Base-by-base conservation (phyloP, 352 stramenopile genomes). In the Globisporangium parvum region DNA sequence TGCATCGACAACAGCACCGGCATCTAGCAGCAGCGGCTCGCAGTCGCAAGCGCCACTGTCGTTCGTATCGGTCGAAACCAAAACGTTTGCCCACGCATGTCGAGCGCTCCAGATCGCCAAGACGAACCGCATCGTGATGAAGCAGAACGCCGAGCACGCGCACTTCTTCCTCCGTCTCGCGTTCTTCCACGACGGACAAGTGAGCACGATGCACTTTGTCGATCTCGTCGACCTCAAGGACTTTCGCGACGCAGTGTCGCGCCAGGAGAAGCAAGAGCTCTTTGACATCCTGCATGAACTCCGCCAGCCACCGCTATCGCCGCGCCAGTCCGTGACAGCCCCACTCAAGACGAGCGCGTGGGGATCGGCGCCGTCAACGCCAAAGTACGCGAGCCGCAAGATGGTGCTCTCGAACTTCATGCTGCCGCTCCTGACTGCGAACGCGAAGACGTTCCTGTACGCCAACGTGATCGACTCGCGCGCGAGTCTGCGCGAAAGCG, bases 101-200 rank as follows among this genome's bases (percentile, higher is more conserved):
- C 62, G 70, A 8, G 81, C 84, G 33, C 53, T 90, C 17, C 80
- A 90, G 31, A 82, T 58, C 6, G 77, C 80, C 21, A 90, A 90
- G 60, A 88, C 80, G 0, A 85, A 88, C 53, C 80, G 77, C 17
- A 86, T 88, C 52, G 73, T 90, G 39, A 66, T 70, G 42, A 88
- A 90, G 39, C 77, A 86, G 40, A 79, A 75, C 42, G 70, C 62
- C 14, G 75, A 87, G 53, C 70, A 76, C 65, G 74, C 66, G 18
- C 77, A 90, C 47, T 87, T 90, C 39, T 90, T 90, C 57, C 59
- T 90, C 31, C 70, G 80, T 2, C 60, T 90, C 33, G 73, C 77
- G n/a, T 69, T 90, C 39, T 87, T 83, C 55, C 63, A 73, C 47
- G 39, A 53, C 21, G 80, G 77, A 20, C 80, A 90, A 47, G 63